A percentile compares a stretch with the other conserved stretches of the same genome.
Conservation (phyloP, 2,329 filamentous ascomycete species). For the Aspergillus pseudoglaucus region DNA sequence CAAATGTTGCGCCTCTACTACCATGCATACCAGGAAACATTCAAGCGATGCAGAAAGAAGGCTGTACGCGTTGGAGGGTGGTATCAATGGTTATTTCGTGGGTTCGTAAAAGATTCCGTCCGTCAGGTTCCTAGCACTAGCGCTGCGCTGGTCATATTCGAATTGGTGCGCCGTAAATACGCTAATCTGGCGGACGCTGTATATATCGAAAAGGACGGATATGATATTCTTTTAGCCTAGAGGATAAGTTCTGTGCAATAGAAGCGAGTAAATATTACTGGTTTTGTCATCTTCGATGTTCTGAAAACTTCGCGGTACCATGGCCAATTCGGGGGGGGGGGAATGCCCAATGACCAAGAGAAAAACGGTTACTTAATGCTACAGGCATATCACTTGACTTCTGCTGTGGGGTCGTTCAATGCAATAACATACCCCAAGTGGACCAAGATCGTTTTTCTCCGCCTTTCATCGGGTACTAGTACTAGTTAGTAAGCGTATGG, state of each 20-base stretch:
- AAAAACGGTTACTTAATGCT: no score
- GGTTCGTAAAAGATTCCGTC: constrained; percentile 51
- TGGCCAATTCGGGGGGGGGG: no score
- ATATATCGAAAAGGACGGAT: constrained; percentile 54
- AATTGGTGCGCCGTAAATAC: constrained; percentile 57
- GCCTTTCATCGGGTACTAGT: background rate
- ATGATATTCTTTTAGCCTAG: constrained; percentile 52
- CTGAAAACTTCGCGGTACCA: no score
- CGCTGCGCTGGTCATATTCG: constrained; percentile 59
- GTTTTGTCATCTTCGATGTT: background rate
- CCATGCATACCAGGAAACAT: constrained; percentile 55
- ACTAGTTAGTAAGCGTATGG: no score
- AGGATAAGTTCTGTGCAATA: background rate
- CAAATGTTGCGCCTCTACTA: constrained; percentile 51
- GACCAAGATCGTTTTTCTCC: no score
- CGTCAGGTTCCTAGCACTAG: constrained; percentile 58
- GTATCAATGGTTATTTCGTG: constrained; percentile 51
- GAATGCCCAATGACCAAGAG: no score
- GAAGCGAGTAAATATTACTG: background rate
- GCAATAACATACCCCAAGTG: no score
- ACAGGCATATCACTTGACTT: no score
- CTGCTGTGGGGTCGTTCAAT: no score
- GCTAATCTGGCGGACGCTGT: constrained; percentile 47
- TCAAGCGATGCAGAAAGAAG: constrained; percentile 46
- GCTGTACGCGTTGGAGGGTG: constrained; percentile 50